A percentile compares a stretch with the other conserved stretches of the same genome.
Conservation (phyloP, 1,139 yeast species). For the Debaryomycetaceae sp. region DNA sequence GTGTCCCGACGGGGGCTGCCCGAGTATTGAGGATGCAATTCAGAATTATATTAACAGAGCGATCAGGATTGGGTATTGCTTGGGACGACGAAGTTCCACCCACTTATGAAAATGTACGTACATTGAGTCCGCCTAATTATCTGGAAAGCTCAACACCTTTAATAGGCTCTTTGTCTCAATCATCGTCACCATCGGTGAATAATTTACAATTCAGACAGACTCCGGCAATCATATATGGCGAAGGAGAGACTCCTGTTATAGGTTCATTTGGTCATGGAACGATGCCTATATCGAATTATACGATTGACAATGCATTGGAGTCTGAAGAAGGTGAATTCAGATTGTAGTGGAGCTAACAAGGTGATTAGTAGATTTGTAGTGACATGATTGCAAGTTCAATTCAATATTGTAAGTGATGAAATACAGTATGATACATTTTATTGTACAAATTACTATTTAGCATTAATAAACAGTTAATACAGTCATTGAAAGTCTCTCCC, state of each 20-base stretch:
- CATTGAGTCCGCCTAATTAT: slow-evolving; percentile 85
- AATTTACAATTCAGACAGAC: slow-evolving; percentile 17
- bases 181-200: slow-evolving; percentile 3
- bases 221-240: slow-evolving; percentile 43
- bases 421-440: not conserved
- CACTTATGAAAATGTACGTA: slow-evolving; percentile 77
- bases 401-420: not conserved
- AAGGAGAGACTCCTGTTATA: slow-evolving; percentile 37
- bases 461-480: not conserved
- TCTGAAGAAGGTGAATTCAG: slow-evolving; percentile 1
- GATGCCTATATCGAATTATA: not conserved
- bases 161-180: not conserved
- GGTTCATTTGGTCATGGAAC: not conserved
- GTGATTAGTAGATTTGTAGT: no score
- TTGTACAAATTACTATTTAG: not conserved
- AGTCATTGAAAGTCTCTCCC: not conserved
- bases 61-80: slow-evolving; percentile 93
- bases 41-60: slow-evolving; percentile 71
- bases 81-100: slow-evolving; percentile 99
- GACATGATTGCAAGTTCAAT: no score
- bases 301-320: slow-evolving; percentile 3
- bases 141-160: slow-evolving; percentile 25
- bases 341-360: no score
- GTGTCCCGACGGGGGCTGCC: slow-evolving; percentile 92
- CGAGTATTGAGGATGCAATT: slow-evolving; percentile 94